A percentile compares a stretch with the other conserved stretches of the same genome.
These are phyloP conservation scores for Ogataea dorogensis DNA, from an alignment of 805 yeast genomes.

Conservation along the genomic window DNA sequence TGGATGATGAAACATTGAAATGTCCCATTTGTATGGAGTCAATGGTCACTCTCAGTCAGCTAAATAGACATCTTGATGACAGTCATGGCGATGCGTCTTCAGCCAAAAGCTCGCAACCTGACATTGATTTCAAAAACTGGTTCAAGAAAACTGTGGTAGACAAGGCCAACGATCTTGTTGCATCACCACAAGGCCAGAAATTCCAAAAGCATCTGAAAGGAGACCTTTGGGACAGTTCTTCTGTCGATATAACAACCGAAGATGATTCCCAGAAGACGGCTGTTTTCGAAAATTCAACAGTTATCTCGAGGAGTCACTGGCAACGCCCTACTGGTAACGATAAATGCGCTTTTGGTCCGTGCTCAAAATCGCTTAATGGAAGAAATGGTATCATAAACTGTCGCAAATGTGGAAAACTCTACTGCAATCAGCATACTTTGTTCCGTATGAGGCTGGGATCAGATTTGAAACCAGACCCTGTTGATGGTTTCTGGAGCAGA, in stretches of 20 bases:
- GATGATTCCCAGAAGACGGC: conserved; percentile 1
- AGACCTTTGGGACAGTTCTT: conserved; percentile 47
- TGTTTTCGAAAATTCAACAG: conserved; percentile 7
- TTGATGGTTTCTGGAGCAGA: conserved; percentile 61
- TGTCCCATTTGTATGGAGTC: conserved; percentile 74
- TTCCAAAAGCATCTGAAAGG: conserved; percentile 40
- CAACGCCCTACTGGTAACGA: conserved; percentile 44
- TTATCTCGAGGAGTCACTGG: conserved; percentile 54
- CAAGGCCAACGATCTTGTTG: conserved; percentile 36
- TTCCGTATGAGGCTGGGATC: conserved; percentile 50
- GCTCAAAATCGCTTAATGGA: conserved; percentile 44
- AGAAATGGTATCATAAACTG: conserved; percentile 67
- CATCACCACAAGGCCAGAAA: conserved; percentile 21
- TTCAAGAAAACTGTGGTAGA: conserved; percentile 38
- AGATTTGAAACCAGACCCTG: conserved; percentile 46
- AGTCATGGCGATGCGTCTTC: conserved; percentile 43
- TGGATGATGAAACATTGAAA: conserved; percentile 9
- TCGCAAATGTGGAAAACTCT: conserved; percentile 71
- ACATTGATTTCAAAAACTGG: conserved; percentile 44
- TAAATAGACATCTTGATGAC: conserved; percentile 73
- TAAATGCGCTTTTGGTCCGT: conserved; percentile 40
- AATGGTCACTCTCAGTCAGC: conserved; percentile 51
- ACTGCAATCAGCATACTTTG: conserved; percentile 62
- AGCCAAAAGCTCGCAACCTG: conserved; percentile 18
- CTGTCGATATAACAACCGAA: not conserved